Conservation (phyloP, 768 basidiomycete genomes). For the Coprinopsis marcescibilis region DNA sequence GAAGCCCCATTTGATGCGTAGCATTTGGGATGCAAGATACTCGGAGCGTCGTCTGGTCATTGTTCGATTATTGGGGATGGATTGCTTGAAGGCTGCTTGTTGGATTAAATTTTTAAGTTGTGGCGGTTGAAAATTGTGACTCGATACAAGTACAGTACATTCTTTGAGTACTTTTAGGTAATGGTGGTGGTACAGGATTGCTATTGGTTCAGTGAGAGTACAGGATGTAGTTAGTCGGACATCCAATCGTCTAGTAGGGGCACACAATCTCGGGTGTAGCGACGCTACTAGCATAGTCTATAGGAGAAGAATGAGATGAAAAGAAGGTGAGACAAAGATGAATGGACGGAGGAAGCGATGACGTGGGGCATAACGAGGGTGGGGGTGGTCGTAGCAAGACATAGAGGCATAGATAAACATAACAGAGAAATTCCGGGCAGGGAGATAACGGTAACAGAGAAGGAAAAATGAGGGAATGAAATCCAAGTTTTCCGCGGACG, state of each 20-base stretch:
- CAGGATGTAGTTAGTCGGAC: not conserved
- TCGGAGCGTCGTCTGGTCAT: too few relatives aligned
- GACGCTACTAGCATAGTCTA: constrained; percentile 4
- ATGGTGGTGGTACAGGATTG: too few relatives aligned
- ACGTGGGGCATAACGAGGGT: not conserved
- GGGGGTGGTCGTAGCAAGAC: not conserved
- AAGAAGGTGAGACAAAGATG: not conserved
- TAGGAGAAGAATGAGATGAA: not conserved
- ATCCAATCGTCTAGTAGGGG: not conserved
- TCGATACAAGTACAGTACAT: constrained; percentile 1
- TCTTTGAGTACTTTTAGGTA: too few relatives aligned
- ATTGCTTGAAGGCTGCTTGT: too few relatives aligned
- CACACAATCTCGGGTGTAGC: constrained; percentile 3
- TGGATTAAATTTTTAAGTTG: too few relatives aligned
- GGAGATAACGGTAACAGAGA: not conserved
- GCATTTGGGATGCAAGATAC: too few relatives aligned
- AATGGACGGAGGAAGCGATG: not conserved
- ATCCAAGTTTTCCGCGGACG: not conserved
- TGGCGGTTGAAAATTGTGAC: too few relatives aligned
- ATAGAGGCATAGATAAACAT: not conserved
- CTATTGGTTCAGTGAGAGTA: too few relatives aligned
- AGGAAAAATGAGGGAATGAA: not conserved
- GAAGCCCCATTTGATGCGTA: too few relatives aligned
- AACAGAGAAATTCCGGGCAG: not conserved
- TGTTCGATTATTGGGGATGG: too few relatives aligned